These are phyloP conservation scores for Scutellaria minor DNA, from an alignment of 257 asterid genomes.

Conservation along the genomic window DNA sequence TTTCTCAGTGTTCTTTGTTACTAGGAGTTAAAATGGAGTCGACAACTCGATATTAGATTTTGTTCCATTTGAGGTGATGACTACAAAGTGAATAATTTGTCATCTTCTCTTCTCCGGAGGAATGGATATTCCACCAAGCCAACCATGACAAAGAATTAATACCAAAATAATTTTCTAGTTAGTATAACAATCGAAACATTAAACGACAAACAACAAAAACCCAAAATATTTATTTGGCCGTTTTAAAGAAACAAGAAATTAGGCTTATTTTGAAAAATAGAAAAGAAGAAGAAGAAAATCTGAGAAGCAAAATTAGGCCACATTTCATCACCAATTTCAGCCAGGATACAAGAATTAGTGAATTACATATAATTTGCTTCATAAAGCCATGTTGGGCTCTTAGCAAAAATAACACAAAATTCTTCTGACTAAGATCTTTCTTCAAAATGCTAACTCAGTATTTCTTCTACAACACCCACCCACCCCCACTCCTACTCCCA, in stretches of 20 bases:
- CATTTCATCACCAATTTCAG: background rate
- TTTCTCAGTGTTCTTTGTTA: background rate
- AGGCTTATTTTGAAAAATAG: background rate
- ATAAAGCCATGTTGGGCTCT: too few species aligned
- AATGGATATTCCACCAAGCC: constrained; percentile 9
- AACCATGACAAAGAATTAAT: background rate
- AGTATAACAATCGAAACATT: background rate
- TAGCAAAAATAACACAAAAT: too few species aligned
- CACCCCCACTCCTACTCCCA: background rate
- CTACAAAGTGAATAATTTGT: constrained; percentile 33
- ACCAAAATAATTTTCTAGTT: background rate
- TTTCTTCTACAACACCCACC: background rate
- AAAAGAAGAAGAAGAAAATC: too few species aligned
- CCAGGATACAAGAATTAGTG: background rate
- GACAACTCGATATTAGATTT: background rate
- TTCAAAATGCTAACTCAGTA: background rate
- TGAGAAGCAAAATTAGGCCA: background rate
- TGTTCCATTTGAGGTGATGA: constrained; percentile 22
- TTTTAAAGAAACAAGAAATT: background rate
- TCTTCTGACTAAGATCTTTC: background rate
- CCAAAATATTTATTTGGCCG: background rate
- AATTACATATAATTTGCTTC: too few species aligned
- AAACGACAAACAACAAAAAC: background rate
- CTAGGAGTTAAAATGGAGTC: too few species aligned
- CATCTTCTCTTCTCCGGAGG: constrained; percentile 18